Evolutionary conservation across 192 early-diverging fungal species (phyloP).

Genomic region (Backusella australiensis): DNA sequence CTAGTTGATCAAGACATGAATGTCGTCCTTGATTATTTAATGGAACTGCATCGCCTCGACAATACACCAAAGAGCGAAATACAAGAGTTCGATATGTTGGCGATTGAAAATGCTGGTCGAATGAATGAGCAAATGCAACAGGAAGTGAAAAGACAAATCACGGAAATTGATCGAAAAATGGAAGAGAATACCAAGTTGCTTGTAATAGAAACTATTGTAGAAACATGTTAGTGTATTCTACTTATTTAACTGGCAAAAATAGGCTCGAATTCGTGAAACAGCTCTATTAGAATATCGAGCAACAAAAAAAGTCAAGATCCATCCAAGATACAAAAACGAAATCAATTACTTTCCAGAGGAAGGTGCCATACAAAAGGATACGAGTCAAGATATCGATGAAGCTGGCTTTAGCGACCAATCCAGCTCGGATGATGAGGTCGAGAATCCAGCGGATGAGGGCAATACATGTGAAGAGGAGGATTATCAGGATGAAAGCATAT

Average conservation of each 20-base stretch:
- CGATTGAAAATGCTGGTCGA: background rate
- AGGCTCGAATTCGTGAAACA: background rate
- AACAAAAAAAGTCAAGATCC: background rate
- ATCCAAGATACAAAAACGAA: background rate
- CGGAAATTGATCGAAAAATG: background rate
- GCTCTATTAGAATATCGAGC: background rate
- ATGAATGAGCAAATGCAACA: constrained; percentile 14
- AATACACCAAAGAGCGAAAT: background rate
- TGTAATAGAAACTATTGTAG: background rate
- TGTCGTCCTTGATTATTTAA: background rate
- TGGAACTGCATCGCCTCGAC: background rate
- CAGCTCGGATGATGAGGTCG: background rate
- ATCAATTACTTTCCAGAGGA: background rate
- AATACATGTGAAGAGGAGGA: background rate
- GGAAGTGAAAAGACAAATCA: background rate
- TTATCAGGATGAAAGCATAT: background rate
- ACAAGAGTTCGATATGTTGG: background rate
- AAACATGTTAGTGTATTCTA: background rate
- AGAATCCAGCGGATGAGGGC: background rate
- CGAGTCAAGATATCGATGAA: background rate
- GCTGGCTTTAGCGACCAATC: background rate
- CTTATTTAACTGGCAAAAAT: background rate
- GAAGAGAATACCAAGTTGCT: background rate
- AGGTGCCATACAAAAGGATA: background rate
- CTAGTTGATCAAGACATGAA: background rate